Conservation (phyloP, 306 rosid genomes). For the Ormosia emarginata region DNA sequence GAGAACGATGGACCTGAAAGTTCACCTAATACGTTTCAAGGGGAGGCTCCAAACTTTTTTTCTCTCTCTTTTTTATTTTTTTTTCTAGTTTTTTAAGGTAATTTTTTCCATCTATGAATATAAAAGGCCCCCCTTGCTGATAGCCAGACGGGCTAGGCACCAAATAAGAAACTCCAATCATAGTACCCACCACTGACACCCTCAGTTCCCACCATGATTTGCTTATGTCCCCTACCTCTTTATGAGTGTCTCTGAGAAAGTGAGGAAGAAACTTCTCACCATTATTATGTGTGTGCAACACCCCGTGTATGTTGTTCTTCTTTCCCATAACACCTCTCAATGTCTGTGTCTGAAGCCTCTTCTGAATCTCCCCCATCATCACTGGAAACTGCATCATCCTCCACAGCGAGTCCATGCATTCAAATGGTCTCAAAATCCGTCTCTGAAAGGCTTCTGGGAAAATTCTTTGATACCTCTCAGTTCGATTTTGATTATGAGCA, state of each 20-base stretch:
- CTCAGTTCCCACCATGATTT: neutral
- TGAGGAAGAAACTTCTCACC: neutral
- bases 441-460: slow-evolving; percentile 63
- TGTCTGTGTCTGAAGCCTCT: slow-evolving; percentile 21
- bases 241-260: neutral
- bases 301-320: neutral
- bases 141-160: neutral
- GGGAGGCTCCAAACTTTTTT: neutral
- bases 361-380: neutral
- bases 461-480: slow-evolving; percentile 56
- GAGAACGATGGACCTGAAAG: neutral
- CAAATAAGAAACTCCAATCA: slow-evolving; percentile 3
- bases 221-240: neutral
- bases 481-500: slow-evolving; percentile 49
- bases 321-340: neutral
- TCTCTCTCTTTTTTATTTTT: neutral
- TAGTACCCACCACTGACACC: neutral
- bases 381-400: neutral
- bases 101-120: neutral
- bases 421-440: slow-evolving; percentile 52
- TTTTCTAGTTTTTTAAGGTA: neutral
- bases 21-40: neutral
- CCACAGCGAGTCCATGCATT: slow-evolving; percentile 21
- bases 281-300: neutral
- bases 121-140: neutral